A percentile compares a stretch with the other conserved stretches of the same genome.
phyloP scores from a whole-genome alignment of 2,329 filamentous ascomycete species.

The Lasiodiplodia gonubiensis region DNA sequence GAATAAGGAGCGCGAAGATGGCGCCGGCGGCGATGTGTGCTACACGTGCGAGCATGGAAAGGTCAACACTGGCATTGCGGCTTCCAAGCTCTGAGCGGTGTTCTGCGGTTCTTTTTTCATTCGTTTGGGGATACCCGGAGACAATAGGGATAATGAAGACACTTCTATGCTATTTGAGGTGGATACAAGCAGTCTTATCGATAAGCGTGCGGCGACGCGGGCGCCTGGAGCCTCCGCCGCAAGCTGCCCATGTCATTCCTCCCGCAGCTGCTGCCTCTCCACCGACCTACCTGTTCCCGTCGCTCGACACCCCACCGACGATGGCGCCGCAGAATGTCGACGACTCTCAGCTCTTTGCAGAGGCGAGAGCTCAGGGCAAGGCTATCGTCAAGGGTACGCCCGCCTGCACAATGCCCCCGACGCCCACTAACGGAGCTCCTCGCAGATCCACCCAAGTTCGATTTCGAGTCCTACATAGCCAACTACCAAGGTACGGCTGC shows the following conservation, averaged over 20 bases:
- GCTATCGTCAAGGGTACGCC: conserved; percentile 43
- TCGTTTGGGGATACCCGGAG: background rate
- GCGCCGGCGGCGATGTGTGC: conserved; percentile 43
- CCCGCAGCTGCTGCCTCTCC: conserved; percentile 16
- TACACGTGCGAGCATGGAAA: conserved; percentile 50
- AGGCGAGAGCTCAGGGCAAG: conserved; percentile 37
- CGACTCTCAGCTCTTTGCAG: conserved; percentile 45
- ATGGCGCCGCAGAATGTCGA: conserved; percentile 43
- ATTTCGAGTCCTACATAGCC: conserved; percentile 86
- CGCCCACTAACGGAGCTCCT: conserved; percentile 16
- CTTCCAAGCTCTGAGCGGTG: conserved; percentile 14
- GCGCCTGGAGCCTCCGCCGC: conserved; percentile 14
- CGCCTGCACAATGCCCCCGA: background rate
- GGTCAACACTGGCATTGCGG: conserved; percentile 30
- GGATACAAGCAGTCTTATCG: background rate
- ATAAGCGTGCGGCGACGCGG: conserved; percentile 1
- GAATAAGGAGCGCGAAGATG: conserved; percentile 38
- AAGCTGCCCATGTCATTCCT: conserved; percentile 8
- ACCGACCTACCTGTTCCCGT: background rate
- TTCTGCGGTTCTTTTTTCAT: background rate
- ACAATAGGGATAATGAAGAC: background rate
- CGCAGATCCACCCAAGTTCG: conserved; percentile 81
- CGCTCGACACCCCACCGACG: background rate
- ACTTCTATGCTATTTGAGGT: background rate
- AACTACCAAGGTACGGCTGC: conserved; percentile 78